These are phyloP conservation scores for Beverwykella pulmonaria DNA, from an alignment of 495 filamentous ascomycete species.

Conservation along the genomic window DNA sequence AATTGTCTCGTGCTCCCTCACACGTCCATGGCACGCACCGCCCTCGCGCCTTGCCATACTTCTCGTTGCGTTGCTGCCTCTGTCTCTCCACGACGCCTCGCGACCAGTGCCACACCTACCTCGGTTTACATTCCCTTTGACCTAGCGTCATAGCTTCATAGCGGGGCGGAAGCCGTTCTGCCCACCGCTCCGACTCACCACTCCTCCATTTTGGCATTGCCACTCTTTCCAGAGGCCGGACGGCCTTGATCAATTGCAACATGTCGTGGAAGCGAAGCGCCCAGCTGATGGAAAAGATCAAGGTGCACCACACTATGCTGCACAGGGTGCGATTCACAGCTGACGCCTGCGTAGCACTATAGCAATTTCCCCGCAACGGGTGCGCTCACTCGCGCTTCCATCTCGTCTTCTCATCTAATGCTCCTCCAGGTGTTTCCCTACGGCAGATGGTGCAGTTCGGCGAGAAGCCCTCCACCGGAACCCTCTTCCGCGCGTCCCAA, in stretches of 20 bases:
- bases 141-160: conserved; percentile 31
- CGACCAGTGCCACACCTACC: background rate
- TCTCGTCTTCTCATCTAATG: conserved; percentile 13
- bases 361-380: conserved; percentile 95
- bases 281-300: conserved; percentile 96
- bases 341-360: conserved; percentile 63
- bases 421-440: conserved; percentile 57
- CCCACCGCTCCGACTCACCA: conserved; percentile 9
- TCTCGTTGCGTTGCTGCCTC: background rate
- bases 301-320: conserved; percentile 41
- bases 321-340: conserved; percentile 1
- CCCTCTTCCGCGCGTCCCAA: conserved; percentile 94
- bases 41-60: background rate
- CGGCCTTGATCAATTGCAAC: conserved; percentile 33
- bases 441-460: conserved; percentile 99
- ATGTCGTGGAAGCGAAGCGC: conserved; percentile 81
- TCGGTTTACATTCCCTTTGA: conserved; percentile 21
- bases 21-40: background rate
- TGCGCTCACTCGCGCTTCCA: conserved; percentile 49
- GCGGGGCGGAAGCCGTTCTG: conserved; percentile 32
- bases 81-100: background rate
- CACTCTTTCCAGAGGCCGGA: conserved; percentile 23
- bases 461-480: conserved; percentile 60
- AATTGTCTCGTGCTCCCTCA: background rate
- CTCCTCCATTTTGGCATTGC: conserved; percentile 26